A percentile compares a stretch with the other conserved stretches of the same genome.
These are phyloP conservation scores for Cryptococcus jaspeensis DNA, from an alignment of 1,284 basidiomycete species.

Conservation along the genomic window DNA sequence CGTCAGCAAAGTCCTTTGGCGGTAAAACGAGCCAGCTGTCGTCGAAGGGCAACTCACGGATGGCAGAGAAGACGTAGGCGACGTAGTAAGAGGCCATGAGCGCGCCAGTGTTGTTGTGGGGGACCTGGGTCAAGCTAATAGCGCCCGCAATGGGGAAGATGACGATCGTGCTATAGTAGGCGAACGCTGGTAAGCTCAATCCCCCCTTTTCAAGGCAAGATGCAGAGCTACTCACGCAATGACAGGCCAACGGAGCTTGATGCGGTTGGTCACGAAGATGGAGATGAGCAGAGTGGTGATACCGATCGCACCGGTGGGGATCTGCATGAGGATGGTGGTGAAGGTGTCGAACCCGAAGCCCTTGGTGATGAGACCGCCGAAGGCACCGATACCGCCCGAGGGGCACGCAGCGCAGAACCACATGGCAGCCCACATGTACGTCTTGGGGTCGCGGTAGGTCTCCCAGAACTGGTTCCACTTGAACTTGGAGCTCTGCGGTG, in stretches of 20 bases:
- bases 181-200: neutral
- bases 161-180: conserved; percentile 10
- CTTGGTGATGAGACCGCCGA: conserved; percentile 47
- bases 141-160: conserved; percentile 45
- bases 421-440: conserved; percentile 39
- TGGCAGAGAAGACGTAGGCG: conserved; percentile 35
- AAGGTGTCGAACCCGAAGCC: conserved; percentile 48
- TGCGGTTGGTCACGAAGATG: conserved; percentile 54
- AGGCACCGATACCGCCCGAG: conserved; percentile 48
- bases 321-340: conserved; percentile 46
- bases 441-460: conserved; percentile 47
- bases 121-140: conserved; percentile 34
- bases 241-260: conserved; percentile 58
- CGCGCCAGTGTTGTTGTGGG: conserved; percentile 23
- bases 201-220: no score
- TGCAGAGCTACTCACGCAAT: conserved; percentile 42
- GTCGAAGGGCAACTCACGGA: conserved; percentile 11
- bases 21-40: no score
- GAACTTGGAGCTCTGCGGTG: conserved; percentile 28
- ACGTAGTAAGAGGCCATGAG: conserved; percentile 45
- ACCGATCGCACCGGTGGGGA: conserved; percentile 57
- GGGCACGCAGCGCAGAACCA: conserved; percentile 43
- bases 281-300: conserved; percentile 52
- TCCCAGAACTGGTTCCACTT: conserved; percentile 51
- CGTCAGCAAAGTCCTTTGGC: neutral